Evolutionary conservation across 768 basidiomycete species (phyloP).

Genomic region (Naganishia vaughanmartiniae): DNA sequence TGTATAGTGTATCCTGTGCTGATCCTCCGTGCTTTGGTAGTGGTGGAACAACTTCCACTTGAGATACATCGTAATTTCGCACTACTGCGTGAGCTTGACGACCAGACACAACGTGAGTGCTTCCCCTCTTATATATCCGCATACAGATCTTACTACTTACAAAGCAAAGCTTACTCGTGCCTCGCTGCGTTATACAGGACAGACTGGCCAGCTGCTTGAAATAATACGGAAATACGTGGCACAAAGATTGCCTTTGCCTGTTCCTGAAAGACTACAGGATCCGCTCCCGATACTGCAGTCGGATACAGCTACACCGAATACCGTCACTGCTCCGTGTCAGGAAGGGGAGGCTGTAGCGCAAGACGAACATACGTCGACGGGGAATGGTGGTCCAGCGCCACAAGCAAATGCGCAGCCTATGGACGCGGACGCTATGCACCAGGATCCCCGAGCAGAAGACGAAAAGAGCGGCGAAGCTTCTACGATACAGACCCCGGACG

Average conservation of each 20-base stretch:
- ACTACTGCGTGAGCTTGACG: constrained; percentile 50
- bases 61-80: constrained; percentile 52
- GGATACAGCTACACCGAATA: background rate
- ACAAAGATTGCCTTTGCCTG: background rate
- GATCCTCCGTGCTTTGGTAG: constrained; percentile 14
- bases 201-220: constrained; percentile 40
- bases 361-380: background rate
- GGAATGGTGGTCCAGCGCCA: background rate
- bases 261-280: constrained; percentile 2
- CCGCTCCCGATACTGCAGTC: constrained; percentile 16
- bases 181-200: constrained; percentile 33
- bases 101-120: constrained; percentile 38
- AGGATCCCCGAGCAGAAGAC: background rate
- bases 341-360: background rate
- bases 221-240: constrained; percentile 41
- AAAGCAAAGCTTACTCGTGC: background rate
- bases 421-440: background rate
- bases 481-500: background rate
- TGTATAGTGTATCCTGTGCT: no score
- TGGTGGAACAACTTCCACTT: constrained; percentile 51
- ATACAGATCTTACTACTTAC: no score
- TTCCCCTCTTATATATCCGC: no score
- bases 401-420: background rate
- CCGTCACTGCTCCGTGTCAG: background rate
- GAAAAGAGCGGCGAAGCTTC: background rate